These are phyloP conservation scores for Solanum gracilifrons DNA, from an alignment of 257 asterid genomes.

Conservation along the genomic window DNA sequence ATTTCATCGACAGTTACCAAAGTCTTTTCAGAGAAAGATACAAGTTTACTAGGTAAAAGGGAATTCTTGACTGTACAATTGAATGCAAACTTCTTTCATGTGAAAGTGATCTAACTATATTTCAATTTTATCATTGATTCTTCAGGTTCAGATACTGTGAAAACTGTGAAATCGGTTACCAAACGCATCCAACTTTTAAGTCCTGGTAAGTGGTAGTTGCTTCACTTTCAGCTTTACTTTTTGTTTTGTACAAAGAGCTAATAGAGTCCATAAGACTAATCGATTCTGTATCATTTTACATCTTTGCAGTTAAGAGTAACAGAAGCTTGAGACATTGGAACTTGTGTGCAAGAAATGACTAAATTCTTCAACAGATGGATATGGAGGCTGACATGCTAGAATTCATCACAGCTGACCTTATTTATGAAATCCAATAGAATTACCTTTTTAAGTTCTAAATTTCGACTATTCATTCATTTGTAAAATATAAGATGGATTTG, in stretches of 20 bases:
- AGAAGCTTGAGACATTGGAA: neutral
- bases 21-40: constrained; percentile 30
- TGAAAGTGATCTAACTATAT: neutral
- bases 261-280: neutral
- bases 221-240: neutral
- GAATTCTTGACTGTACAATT: neutral
- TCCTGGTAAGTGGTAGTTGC: constrained; percentile 53
- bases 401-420: neutral
- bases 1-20: constrained; percentile 40
- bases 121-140: neutral
- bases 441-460: neutral
- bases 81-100: neutral
- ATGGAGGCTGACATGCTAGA: neutral
- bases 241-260: neutral
- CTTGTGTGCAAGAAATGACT: neutral
- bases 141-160: constrained; percentile 50
- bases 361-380: neutral
- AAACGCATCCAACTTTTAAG: constrained; percentile 55
- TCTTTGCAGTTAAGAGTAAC: neutral
- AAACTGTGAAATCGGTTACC: constrained; percentile 63
- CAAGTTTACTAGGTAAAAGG: constrained; percentile 34
- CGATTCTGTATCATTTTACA: neutral
- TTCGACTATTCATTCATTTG: neutral
- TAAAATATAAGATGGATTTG: neutral
- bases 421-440: neutral